A percentile compares a stretch with the other conserved stretches of the same genome.
Evolutionary conservation across 108 stramenopile species (phyloP).

Genomic region (Cyclotella baltica): DNA sequence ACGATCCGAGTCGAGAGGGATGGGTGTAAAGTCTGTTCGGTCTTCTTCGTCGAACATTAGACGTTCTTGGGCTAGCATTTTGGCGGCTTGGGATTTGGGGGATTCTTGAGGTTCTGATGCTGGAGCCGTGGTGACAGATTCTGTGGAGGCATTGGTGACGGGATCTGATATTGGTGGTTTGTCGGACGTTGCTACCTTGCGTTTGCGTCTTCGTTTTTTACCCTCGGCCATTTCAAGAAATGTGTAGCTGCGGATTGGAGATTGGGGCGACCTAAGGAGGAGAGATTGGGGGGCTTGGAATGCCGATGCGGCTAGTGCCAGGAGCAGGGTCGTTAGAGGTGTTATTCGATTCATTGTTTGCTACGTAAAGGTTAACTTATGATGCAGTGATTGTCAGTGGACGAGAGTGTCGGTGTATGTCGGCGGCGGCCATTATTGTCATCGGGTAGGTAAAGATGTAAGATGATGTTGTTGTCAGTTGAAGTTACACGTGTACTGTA

Average conservation of each 20-base stretch:
- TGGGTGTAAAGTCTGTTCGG: slow-evolving; percentile 37
- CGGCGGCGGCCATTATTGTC: too few relatives aligned
- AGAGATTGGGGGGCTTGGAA: slow-evolving; percentile 2
- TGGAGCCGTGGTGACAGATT: slow-evolving; percentile 3
- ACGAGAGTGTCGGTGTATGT: too few relatives aligned
- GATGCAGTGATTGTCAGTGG: neutral
- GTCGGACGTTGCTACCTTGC: slow-evolving; percentile 32
- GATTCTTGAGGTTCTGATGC: slow-evolving; percentile 16
- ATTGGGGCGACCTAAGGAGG: neutral
- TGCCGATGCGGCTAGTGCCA: slow-evolving; percentile 4
- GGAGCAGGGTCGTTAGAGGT: neutral
- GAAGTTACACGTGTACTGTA: neutral
- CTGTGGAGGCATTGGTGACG: slow-evolving; percentile 7
- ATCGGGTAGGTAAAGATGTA: neutral
- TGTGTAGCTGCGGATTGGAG: neutral
- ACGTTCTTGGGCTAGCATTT: slow-evolving; percentile 44
- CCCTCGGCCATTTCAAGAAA: neutral
- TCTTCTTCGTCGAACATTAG: slow-evolving; percentile 51
- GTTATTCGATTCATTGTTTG: slow-evolving; percentile 1
- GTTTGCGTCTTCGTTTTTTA: slow-evolving; percentile 52
- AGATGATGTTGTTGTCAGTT: neutral
- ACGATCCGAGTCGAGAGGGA: slow-evolving; percentile 32
- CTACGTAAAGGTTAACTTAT: neutral
- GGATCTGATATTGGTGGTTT: too few relatives aligned
- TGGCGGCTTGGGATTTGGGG: slow-evolving; percentile 23